Percentiles rank a stretch among this genome's conserved stretches.
phyloP scores from a whole-genome alignment of 805 yeast species.

The Cyberlindnera galapagoensis region DNA sequence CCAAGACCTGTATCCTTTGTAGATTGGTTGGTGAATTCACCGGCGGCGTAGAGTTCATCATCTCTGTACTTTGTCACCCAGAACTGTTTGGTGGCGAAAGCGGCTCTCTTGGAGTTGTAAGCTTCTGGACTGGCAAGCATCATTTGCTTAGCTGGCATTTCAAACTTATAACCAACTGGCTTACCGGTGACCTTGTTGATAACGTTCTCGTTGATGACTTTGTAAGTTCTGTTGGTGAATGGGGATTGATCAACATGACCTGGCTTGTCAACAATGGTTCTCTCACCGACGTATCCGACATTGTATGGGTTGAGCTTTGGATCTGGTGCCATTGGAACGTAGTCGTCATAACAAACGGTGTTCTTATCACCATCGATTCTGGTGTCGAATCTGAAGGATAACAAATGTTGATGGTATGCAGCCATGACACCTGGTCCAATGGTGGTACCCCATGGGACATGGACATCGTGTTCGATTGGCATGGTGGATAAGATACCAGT shows the following conservation, averaged over 20 bases:
- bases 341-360: constrained; percentile 67
- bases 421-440: constrained; percentile 81
- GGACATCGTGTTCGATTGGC: constrained; percentile 66
- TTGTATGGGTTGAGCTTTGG: constrained; percentile 55
- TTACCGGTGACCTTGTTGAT: constrained; percentile 63
- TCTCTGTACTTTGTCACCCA: constrained; percentile 80
- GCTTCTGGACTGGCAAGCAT: constrained; percentile 59
- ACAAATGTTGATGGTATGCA: constrained; percentile 77
- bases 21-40: constrained; percentile 83
- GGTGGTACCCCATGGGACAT: constrained; percentile 63
- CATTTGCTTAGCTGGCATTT: constrained; percentile 72
- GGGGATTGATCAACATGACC: constrained; percentile 71
- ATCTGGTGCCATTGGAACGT: constrained; percentile 50
- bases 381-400: constrained; percentile 75
- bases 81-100: constrained; percentile 67
- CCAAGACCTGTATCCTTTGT: constrained; percentile 63
- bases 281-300: constrained; percentile 60
- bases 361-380: constrained; percentile 78
- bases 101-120: constrained; percentile 64
- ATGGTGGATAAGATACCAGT: constrained; percentile 83
- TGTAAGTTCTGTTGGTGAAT: constrained; percentile 65
- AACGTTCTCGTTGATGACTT: constrained; percentile 66
- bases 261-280: constrained; percentile 62
- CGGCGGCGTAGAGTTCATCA: constrained; percentile 70
- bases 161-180: constrained; percentile 73